These are phyloP conservation scores for Stachybotrys chartarum DNA, from an alignment of 2,329 filamentous ascomycete species.

Conservation along the genomic window DNA sequence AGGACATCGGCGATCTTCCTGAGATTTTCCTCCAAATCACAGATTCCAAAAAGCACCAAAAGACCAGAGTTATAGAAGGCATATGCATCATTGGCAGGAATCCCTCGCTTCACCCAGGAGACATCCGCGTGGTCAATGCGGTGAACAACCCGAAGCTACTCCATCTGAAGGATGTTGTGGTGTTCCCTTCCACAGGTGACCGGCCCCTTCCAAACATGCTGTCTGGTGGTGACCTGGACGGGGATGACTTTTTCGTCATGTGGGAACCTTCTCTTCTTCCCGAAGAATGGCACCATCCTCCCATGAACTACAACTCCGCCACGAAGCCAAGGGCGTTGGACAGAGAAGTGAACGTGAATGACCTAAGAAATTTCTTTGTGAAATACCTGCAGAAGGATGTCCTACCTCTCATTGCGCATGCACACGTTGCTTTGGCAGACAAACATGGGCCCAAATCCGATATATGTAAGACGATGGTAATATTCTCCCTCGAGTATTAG, in stretches of 20 bases:
- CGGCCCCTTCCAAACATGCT: conserved; percentile 87
- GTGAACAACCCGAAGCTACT: conserved; percentile 66
- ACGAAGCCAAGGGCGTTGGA: conserved; percentile 48
- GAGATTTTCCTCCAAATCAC: conserved; percentile 87
- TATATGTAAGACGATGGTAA: conserved; percentile 50
- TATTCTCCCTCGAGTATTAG: neutral
- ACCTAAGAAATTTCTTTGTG: conserved; percentile 82
- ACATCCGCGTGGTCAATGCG: conserved; percentile 80
- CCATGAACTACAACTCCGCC: conserved; percentile 66
- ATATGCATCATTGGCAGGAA: conserved; percentile 83
- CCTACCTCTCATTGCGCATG: conserved; percentile 70
- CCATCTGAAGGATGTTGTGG: conserved; percentile 78
- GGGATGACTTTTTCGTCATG: conserved; percentile 90
- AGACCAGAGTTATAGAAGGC: conserved; percentile 63
- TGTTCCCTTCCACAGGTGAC: conserved; percentile 78
- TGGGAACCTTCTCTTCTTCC: conserved; percentile 79
- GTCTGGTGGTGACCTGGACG: conserved; percentile 90
- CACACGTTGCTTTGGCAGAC: conserved; percentile 77
- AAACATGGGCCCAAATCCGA: conserved; percentile 56
- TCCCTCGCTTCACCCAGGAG: conserved; percentile 87
- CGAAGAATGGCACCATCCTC: conserved; percentile 57
- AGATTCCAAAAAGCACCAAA: conserved; percentile 41
- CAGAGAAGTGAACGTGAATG: conserved; percentile 59
- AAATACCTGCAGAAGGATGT: conserved; percentile 88
- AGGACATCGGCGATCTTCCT: conserved; percentile 52